Evolutionary conservation across 495 filamentous ascomycete genomes (phyloP).

Genomic region (Lasiosphaeria ovina): DNA sequence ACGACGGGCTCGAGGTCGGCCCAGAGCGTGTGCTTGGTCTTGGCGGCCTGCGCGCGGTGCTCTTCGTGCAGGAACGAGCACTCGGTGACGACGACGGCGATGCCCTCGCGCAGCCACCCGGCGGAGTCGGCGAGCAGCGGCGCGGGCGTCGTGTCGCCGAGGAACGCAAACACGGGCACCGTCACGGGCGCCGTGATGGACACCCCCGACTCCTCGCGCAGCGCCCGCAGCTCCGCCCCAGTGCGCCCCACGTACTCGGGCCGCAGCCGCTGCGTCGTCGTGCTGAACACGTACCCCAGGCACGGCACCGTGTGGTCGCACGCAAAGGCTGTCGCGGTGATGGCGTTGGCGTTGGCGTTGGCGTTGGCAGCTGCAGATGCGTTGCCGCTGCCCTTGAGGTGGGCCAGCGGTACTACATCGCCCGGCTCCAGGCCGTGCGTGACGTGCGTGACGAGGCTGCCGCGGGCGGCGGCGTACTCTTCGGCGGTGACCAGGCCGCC

Average conservation of each 20-base stretch:
- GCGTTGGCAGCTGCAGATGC: too few relatives aligned
- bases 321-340: slow-evolving; percentile 30
- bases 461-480: slow-evolving; percentile 5
- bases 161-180: slow-evolving; percentile 36
- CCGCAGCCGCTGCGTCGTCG: slow-evolving; percentile 26
- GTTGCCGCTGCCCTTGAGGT: background rate
- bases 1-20: slow-evolving; percentile 33
- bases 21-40: slow-evolving; percentile 40
- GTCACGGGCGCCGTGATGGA: slow-evolving; percentile 28
- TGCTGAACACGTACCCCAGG: slow-evolving; percentile 37
- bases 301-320: slow-evolving; percentile 41
- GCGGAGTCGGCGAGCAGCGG: slow-evolving; percentile 22
- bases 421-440: slow-evolving; percentile 25
- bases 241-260: slow-evolving; percentile 21
- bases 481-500: slow-evolving; percentile 22
- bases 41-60: slow-evolving; percentile 33
- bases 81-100: slow-evolving; percentile 40
- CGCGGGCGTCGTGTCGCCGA: slow-evolving; percentile 36
- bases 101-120: slow-evolving; percentile 21
- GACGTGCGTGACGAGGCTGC: slow-evolving; percentile 21
- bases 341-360: slow-evolving; percentile 10
- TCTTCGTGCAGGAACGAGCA: slow-evolving; percentile 37
- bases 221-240: slow-evolving; percentile 21
- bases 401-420: slow-evolving; percentile 24
- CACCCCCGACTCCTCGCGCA: slow-evolving; percentile 19